Conservation (phyloP, 192 early-diverging fungal species). For the Coemansia sp. region DNA sequence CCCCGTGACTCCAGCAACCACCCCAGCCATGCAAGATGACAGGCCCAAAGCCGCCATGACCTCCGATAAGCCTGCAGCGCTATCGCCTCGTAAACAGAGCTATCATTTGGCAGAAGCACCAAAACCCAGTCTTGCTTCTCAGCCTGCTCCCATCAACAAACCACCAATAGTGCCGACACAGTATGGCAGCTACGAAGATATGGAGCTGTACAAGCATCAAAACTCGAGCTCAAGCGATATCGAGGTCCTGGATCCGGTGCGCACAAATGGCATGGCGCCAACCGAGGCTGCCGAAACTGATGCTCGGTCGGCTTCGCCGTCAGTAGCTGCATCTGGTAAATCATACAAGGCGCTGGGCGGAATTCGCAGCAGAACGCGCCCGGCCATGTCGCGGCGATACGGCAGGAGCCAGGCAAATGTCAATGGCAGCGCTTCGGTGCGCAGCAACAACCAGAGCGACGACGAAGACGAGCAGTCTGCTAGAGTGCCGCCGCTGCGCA, state of each 20-base stretch:
- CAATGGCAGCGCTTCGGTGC: slow-evolving; percentile 7
- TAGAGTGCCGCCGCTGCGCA: slow-evolving; percentile 1
- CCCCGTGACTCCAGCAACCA: slow-evolving; percentile 8
- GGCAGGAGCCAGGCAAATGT: slow-evolving; percentile 9
- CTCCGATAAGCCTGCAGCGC: too few relatives aligned
- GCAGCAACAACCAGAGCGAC: slow-evolving; percentile 11
- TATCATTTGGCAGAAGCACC: too few relatives aligned
- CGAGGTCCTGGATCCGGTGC: slow-evolving; percentile 20
- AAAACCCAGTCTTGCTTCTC: too few relatives aligned
- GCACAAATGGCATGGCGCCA: slow-evolving; percentile 7
- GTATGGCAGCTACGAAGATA: not conserved
- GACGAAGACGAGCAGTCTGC: slow-evolving; percentile 4
- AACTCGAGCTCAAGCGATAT: slow-evolving; percentile 25
- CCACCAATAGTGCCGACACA: not conserved
- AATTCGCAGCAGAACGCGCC: slow-evolving; percentile 27
- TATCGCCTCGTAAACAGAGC: too few relatives aligned
- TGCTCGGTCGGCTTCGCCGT: not conserved
- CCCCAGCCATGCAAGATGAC: not conserved
- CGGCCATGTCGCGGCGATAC: slow-evolving; percentile 24
- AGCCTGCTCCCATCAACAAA: not conserved
- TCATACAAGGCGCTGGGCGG: slow-evolving; percentile 23
- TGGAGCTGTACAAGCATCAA: slow-evolving; percentile 6
- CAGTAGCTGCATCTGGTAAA: not conserved
- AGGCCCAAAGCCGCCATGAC: too few relatives aligned
- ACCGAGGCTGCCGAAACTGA: not conserved